Percentiles rank a stretch among this genome's conserved stretches.
These are phyloP conservation scores for Oryza officinalis DNA, from an alignment of 176 grass and related monocot species.

Conservation along the genomic window DNA sequence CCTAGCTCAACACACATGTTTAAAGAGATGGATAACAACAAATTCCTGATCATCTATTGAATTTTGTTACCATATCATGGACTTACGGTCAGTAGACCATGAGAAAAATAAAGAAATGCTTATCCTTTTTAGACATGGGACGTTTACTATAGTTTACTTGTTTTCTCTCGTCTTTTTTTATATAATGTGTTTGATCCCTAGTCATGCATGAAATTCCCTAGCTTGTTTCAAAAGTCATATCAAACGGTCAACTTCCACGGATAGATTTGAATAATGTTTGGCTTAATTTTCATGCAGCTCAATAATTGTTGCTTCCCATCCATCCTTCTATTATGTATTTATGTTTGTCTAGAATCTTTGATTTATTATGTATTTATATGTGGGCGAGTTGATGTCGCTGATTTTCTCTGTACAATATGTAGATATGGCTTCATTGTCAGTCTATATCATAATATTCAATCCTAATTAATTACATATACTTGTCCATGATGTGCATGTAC, in stretches of 20 bases:
- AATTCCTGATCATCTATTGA: no score
- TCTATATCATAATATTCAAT: slow-evolving; percentile 1
- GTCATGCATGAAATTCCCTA: not conserved
- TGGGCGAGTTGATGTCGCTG: not conserved
- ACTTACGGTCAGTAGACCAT: not conserved
- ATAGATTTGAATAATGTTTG: not conserved
- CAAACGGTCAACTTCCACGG: not conserved
- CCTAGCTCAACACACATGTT: no score
- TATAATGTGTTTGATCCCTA: not conserved
- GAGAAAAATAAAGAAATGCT: not conserved
- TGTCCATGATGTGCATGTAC: slow-evolving; percentile 24
- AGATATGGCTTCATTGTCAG: not conserved
- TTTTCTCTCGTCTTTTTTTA: not conserved
- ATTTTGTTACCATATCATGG: not conserved
- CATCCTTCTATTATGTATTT: not conserved
- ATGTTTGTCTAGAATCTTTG: not conserved
- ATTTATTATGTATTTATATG: not conserved
- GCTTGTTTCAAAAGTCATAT: not conserved
- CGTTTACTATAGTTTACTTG: no score
- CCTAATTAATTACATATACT: not conserved
- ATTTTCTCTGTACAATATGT: not conserved
- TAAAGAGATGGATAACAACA: no score
- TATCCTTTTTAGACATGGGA: not conserved
- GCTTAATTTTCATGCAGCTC: not conserved
- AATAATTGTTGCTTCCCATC: slow-evolving; percentile 20